These are phyloP conservation scores for Tardiomyces depauwii DNA, from an alignment of 1,139 yeast genomes.

Conservation along the genomic window DNA sequence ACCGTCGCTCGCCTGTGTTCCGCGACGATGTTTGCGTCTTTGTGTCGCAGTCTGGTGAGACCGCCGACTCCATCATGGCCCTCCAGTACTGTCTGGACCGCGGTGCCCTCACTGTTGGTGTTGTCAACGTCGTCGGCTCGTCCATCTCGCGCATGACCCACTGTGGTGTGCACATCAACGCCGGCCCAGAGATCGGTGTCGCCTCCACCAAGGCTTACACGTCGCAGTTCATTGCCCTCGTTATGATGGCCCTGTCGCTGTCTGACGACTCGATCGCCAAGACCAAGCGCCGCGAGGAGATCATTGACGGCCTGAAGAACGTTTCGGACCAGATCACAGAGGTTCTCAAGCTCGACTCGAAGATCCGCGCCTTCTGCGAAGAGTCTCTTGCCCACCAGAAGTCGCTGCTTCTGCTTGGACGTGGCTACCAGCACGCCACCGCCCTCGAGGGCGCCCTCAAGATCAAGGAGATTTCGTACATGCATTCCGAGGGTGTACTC, in stretches of 20 bases:
- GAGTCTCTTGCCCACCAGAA: conserved; percentile 65
- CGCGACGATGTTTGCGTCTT: conserved; percentile 97
- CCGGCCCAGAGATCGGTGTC: conserved; percentile 99
- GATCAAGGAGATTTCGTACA: conserved; percentile 95
- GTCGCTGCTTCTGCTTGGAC: conserved; percentile 82
- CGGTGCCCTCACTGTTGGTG: conserved; percentile 96
- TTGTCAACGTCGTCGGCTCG: conserved; percentile 92
- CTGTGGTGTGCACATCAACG: conserved; percentile 99
- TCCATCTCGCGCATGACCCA: conserved; percentile 91
- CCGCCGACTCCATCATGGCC: conserved; percentile 97
- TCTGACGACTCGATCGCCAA: conserved; percentile 84
- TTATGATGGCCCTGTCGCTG: conserved; percentile 89
- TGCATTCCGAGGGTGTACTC: conserved; percentile 98
- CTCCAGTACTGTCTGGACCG: conserved; percentile 93
- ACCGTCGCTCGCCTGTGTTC: conserved; percentile 89
- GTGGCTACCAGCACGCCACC: conserved; percentile 96
- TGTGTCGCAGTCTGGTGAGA: conserved; percentile 98
- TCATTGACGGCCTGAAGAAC: conserved; percentile 72
- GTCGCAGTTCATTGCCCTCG: conserved; percentile 93
- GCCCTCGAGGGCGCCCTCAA: conserved; percentile 98
- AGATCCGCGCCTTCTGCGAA: conserved; percentile 67
- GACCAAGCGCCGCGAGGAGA: conserved; percentile 65
- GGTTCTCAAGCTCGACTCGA: conserved; percentile 62
- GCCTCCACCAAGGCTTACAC: conserved; percentile 99
- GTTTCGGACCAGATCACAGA: conserved; percentile 79